phyloP scores from a whole-genome alignment of 495 filamentous ascomycete species.

The Lophiostoma macrostomum region DNA sequence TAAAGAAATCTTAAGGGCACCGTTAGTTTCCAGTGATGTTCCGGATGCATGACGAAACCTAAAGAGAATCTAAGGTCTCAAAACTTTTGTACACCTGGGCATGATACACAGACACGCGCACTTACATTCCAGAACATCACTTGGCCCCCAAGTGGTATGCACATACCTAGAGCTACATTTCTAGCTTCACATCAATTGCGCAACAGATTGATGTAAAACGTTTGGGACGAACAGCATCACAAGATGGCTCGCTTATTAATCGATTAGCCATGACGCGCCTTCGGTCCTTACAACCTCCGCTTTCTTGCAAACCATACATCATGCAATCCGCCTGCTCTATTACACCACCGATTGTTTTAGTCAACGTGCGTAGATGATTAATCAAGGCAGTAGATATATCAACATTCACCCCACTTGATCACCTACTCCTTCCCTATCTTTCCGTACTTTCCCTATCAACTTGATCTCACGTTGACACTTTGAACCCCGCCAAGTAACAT shows the following conservation, averaged over 20 bases:
- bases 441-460: not conserved
- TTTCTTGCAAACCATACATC: constrained; percentile 2
- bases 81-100: too few relatives aligned
- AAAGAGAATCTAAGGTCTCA: too few relatives aligned
- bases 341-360: constrained; percentile 3
- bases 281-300: constrained; percentile 7
- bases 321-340: constrained; percentile 4
- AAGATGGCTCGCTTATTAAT: constrained; percentile 14
- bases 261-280: not conserved
- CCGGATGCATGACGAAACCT: too few relatives aligned
- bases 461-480: not conserved
- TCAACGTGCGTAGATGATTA: not conserved
- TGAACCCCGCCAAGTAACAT: not conserved
- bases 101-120: too few relatives aligned
- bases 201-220: too few relatives aligned
- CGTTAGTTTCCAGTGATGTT: too few relatives aligned
- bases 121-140: too few relatives aligned
- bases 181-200: too few relatives aligned
- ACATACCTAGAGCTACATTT: not conserved
- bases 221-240: too few relatives aligned
- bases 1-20: too few relatives aligned
- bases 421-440: not conserved
- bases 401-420: not conserved
- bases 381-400: not conserved
- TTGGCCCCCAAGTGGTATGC: too few relatives aligned